Base-by-base conservation (phyloP, 768 basidiomycete genomes). In the Pisolithus tinctorius region DNA sequence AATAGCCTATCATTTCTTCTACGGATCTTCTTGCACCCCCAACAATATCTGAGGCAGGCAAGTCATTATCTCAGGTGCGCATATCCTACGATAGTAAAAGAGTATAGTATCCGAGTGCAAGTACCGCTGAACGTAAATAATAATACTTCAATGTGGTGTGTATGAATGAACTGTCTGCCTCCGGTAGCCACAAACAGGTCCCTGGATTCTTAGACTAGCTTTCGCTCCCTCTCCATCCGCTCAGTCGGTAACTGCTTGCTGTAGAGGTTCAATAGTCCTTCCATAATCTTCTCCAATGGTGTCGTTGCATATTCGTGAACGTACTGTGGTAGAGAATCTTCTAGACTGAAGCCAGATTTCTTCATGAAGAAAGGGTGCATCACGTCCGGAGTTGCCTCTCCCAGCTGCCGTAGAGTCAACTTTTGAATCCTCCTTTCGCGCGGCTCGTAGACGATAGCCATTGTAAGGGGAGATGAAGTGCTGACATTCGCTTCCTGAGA, bases 351-450 rank as follows among this genome's bases (percentile, higher is more conserved):
- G 0, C 88, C 86, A 1, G 87, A 82, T 61, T 82, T 86, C 60
- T 89, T 85, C 80, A 85, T 86, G 69, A 89, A 89, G 68, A 88
- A 88, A 3, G 86, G 86, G 63, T 86, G 87, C 87, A 86, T 87
- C 20, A 89, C 85, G 59, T 90, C 87, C 1, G 89, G 88, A 0
- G 88, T 89, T n/a, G 87, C 88, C 63, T 92, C 87, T 30, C 90
- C 91, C 11, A 93, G 71, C 63, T 92, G 91, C 26, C 86, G 80
- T 81, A 91, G 84, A 20, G 83, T 87, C 49, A 91, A 68, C n/a
- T 86, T 80, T 58, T 90, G 86, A 51, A 90, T 89, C 49, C 77
- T 75, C 42, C 88, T 75, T 23, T 70, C 69, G n/a, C 74, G 74
- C 2, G 79, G 78, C 48, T 68, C 68, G 63, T 88, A 90, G 16